Conservation (phyloP, 1,139 yeast species). For the Yamadazyma atmosphaerica region DNA sequence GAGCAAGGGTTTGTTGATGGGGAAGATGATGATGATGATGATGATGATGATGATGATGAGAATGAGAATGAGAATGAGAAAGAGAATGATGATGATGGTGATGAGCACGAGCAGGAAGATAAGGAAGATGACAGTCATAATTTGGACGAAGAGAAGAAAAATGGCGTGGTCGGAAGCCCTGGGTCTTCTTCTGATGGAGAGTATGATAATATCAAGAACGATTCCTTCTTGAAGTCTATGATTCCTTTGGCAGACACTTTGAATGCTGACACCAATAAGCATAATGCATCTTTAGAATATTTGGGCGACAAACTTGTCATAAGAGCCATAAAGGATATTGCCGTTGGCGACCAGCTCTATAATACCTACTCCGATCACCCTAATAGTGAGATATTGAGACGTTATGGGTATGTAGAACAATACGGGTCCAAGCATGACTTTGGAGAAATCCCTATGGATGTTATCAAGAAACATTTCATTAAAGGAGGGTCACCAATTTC, state of each 20-base stretch:
- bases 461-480: constrained; percentile 31
- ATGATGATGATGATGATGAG: constrained; percentile 18
- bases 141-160: neutral
- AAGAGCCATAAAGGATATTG: constrained; percentile 65
- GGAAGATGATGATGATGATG: constrained; percentile 18
- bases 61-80: constrained; percentile 18
- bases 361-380: constrained; percentile 92
- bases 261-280: constrained; percentile 79
- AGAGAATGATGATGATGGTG: constrained; percentile 19
- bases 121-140: too few relatives aligned
- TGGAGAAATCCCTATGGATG: constrained; percentile 63
- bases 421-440: constrained; percentile 77
- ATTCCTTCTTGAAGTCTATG: constrained; percentile 72
- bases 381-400: constrained; percentile 79
- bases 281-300: constrained; percentile 71
- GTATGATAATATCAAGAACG: constrained; percentile 25
- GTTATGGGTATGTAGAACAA: constrained; percentile 88
- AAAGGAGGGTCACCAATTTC: constrained; percentile 20
- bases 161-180: constrained; percentile 2
- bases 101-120: constrained; percentile 18
- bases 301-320: constrained; percentile 52
- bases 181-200: constrained; percentile 24
- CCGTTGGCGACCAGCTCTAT: constrained; percentile 70
- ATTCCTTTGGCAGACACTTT: constrained; percentile 90
- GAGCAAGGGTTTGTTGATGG: constrained; percentile 17